Conservation (phyloP, 768 basidiomycete species). For the Myochromella boudieri region DNA sequence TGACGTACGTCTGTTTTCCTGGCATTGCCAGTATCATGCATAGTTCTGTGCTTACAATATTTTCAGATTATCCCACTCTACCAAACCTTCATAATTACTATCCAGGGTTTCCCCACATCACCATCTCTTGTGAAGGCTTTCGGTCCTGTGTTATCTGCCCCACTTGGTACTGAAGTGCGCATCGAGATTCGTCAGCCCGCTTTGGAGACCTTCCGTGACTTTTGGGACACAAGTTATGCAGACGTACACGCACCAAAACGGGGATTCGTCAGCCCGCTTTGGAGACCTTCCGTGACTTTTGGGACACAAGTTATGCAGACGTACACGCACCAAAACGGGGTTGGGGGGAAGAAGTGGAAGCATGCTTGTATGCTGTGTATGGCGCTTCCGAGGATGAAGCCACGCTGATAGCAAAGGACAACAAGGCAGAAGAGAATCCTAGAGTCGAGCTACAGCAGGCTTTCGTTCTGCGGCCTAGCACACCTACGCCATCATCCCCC, state of each 20-base stretch:
- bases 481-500: neutral
- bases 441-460: constrained; percentile 1
- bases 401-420: neutral
- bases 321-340: constrained; percentile 44
- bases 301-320: constrained; percentile 52
- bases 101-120: constrained; percentile 45
- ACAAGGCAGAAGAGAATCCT: neutral
- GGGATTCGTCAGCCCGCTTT: constrained; percentile 43
- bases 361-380: constrained; percentile 22
- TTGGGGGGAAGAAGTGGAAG: constrained; percentile 52
- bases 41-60: constrained; percentile 1
- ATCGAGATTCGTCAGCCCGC: constrained; percentile 42
- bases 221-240: constrained; percentile 57
- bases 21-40: neutral
- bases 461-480: constrained; percentile 6
- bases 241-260: constrained; percentile 17
- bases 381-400: constrained; percentile 2
- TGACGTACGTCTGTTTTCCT: constrained; percentile 44
- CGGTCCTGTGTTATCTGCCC: constrained; percentile 53
- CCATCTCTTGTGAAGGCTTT: constrained; percentile 44
- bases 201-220: constrained; percentile 55
- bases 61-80: constrained; percentile 65
- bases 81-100: constrained; percentile 51
- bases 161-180: constrained; percentile 49
- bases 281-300: constrained; percentile 62